These are phyloP conservation scores for Phylloporus arenicola DNA, from an alignment of 768 basidiomycete species.

Conservation along the genomic window DNA sequence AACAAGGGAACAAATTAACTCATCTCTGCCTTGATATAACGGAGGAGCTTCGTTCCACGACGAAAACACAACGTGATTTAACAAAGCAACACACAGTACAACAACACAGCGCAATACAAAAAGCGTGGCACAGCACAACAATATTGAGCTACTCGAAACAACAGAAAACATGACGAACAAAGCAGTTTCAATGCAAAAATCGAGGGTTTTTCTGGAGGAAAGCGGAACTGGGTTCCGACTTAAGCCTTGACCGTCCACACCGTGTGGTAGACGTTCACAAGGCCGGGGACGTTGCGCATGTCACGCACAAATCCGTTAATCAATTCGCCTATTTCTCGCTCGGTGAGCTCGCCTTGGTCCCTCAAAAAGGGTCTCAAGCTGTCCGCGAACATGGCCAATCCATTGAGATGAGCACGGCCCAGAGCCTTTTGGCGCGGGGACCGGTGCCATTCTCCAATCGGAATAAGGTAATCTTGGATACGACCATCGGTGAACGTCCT, in stretches of 20 bases:
- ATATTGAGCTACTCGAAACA: background rate
- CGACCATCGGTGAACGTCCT: conserved; percentile 41
- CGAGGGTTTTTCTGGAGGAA: background rate
- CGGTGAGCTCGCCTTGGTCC: conserved; percentile 33
- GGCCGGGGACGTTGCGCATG: conserved; percentile 39
- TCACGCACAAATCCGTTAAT: conserved; percentile 43
- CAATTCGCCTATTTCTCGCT: conserved; percentile 35
- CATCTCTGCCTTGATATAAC: too few species aligned
- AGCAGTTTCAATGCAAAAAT: background rate
- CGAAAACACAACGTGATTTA: background rate
- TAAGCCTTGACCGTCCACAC: conserved; percentile 40
- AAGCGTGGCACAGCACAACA: background rate
- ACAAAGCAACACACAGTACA: background rate
- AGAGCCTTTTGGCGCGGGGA: conserved; percentile 33
- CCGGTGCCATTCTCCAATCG: conserved; percentile 52
- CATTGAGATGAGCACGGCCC: conserved; percentile 39
- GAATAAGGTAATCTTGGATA: conserved; percentile 36
- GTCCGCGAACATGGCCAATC: conserved; percentile 40
- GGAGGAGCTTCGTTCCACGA: too few species aligned
- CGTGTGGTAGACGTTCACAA: conserved; percentile 45
- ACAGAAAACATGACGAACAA: background rate
- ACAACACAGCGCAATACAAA: background rate
- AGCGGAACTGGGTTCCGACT: background rate
- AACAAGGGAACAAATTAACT: too few species aligned
- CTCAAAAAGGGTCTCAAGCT: conserved; percentile 46